Base-by-base conservation (phyloP, 306 rosid genomes). In the Luffa acutangula region DNA sequence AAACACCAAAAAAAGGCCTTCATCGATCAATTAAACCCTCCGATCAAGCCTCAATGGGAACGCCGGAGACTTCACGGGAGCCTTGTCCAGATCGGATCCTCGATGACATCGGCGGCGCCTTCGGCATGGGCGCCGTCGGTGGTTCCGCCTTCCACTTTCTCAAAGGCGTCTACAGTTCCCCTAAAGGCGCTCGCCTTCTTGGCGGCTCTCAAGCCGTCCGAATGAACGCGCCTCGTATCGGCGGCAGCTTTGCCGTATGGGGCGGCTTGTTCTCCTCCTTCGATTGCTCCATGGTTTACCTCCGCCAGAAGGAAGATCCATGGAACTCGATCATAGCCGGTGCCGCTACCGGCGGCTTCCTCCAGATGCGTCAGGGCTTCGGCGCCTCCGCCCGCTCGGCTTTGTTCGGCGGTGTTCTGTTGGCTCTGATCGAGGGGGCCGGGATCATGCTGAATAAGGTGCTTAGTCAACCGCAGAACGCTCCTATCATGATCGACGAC, bases 121-220 rank as follows among this genome's bases (percentile, higher is more conserved):
- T 94, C 59, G 98, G 92, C 13, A 94, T 92, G 98, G 98, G 98
- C 1, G 95, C 94, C 6, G 90, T 92, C 0, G 98, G 98, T 0
- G 97, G 98, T 5, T 88, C 97, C 9, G 96, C 92, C 70, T 94
- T 83, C 79, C 96, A 94, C 89, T 91, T 94, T 76, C 76, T 92
- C 78, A 94, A 88, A 42, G 98, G 97, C 0, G 56, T 90, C 69
- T 89, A 89, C 87, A 89, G 91, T 88, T 91, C 98, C 0, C 94
- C 97, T 6, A 70, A 58, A 21, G 97, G 98, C 3, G n/a, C 85
- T 4, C 93, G 97, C 15, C 33, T 94, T 76, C 3, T 84, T 64
- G 93, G 95, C 48, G 97, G 92, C 9, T 64, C 95, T 1, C 97
- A 92, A 60, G 97, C 97, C 60, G 87, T 92, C 5, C 89, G 91